Evolutionary conservation across 345 rosid species (phyloP).

Genomic region (Arabidopsis arenosa): DNA sequence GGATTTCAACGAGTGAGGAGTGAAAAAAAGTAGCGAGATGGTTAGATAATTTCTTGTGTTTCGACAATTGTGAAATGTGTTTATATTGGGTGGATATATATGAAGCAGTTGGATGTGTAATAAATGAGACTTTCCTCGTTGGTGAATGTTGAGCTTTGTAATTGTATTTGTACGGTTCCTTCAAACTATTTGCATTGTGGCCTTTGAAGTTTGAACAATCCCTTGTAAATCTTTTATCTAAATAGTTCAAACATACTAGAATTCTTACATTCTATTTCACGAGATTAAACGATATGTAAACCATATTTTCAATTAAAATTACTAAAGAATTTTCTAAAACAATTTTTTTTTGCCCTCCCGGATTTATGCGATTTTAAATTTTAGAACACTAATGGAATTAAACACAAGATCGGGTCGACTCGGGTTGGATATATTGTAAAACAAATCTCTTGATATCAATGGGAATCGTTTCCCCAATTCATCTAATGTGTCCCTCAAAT

Average conservation of each 20-base stretch:
- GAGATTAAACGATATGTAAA: neutral
- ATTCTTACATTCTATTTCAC: neutral
- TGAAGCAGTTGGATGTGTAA: conserved; percentile 43
- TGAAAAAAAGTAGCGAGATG: conserved; percentile 3
- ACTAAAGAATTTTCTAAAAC: neutral
- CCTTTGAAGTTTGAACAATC: conserved; percentile 22
- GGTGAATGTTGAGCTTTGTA: conserved; percentile 42
- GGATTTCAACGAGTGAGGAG: conserved; percentile 16
- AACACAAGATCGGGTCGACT: neutral
- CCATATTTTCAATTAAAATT: neutral
- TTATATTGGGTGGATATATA: conserved; percentile 38
- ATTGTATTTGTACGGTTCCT: conserved; percentile 40
- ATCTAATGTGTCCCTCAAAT: conserved; percentile 2
- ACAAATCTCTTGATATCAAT: neutral
- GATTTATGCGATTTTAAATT: neutral
- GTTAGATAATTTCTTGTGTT: conserved; percentile 6
- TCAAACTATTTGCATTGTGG: conserved; percentile 31
- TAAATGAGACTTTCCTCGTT: conserved; percentile 46
- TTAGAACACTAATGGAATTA: neutral
- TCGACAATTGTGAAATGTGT: conserved; percentile 24
- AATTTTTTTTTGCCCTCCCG: neutral
- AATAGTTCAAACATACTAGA: neutral
- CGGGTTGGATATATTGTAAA: neutral
- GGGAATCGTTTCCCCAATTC: neutral
- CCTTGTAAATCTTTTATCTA: conserved; percentile 3